Evolutionary conservation across 176 grass and related monocot species (phyloP), one percentile per base, ranked within the genome.

Genomic region (Musa itinerans): DNA sequence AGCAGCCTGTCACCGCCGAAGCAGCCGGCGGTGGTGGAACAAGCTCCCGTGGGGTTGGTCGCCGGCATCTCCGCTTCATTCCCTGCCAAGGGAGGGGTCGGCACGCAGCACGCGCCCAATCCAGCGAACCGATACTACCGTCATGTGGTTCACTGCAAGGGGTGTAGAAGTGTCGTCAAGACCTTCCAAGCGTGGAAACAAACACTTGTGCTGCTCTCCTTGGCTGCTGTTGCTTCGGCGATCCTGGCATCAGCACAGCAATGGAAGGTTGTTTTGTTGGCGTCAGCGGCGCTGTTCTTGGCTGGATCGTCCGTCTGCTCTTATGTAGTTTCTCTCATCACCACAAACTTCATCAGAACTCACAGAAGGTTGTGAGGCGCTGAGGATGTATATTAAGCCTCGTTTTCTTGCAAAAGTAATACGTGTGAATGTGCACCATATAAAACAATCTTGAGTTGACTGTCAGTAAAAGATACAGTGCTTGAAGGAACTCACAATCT

Each of bases 81-180:
- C 63, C 90, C 90, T 57, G 90, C 90, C 0, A 99, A 99, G 65
- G 95, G 95, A 68, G 90, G 90, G 52, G 13, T 87, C 8, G 90
- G 90, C 52, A 77, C 72, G 11, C 79, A 69, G 70, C 86, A 99
- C 83, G 78, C 82, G 63, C 95, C 95, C 7, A 99, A 99, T 80
- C 86, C 83, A 17, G 92, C 90, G 72, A 99, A 86, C 79, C 64
- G 88, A 50, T 99, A 94, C 70, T 94, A 84, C 53, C 79, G 90
- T 52, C 95, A 99, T 55, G 95, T 99, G 63, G 95, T 94, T 78
- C 95, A 99, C 78, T 99, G 95, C 89, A 92, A 89, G 81, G 84
- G 78, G 0, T 94, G 95, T 82, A 82, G 88, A 67, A 79, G 23
- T 0, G 61, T 10, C 14, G 86, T 94, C 20, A 86, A 84, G 24